Percentiles rank a stretch among this genome's conserved stretches.
These are phyloP conservation scores for Aquilaria agallochum DNA, from an alignment of 441 rosid species.

Conservation along the genomic window DNA sequence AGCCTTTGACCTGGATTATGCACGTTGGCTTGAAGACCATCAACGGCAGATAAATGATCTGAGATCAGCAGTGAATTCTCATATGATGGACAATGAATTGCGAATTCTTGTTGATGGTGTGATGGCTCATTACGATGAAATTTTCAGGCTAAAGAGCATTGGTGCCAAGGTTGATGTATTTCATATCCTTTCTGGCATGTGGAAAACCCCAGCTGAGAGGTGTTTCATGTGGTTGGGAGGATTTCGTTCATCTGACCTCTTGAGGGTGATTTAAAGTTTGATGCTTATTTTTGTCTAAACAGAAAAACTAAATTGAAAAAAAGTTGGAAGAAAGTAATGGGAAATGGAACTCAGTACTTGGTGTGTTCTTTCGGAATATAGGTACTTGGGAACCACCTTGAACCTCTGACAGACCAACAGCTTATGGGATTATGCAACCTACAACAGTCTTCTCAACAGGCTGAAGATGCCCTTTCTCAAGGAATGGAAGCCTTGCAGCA, in stretches of 20 bases:
- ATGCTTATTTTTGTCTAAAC: not conserved
- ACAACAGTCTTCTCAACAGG: slow-evolving; percentile 92
- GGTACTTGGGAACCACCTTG: slow-evolving; percentile 85
- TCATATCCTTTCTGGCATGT: slow-evolving; percentile 96
- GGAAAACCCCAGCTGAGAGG: slow-evolving; percentile 94
- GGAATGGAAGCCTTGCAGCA: slow-evolving; percentile 98
- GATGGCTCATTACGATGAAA: slow-evolving; percentile 78
- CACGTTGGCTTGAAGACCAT: slow-evolving; percentile 85
- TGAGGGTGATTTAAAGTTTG: slow-evolving; percentile 47
- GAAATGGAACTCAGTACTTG: not conserved
- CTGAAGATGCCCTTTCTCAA: slow-evolving; percentile 94
- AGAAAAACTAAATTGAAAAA: too few species aligned
- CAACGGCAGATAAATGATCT: slow-evolving; percentile 65
- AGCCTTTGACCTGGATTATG: slow-evolving; percentile 77
- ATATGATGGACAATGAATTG: slow-evolving; percentile 56
- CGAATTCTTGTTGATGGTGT: slow-evolving; percentile 64
- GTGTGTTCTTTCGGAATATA: slow-evolving; percentile 20
- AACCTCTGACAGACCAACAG: slow-evolving; percentile 88
- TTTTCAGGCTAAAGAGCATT: slow-evolving; percentile 63
- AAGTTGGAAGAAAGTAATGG: too few species aligned
- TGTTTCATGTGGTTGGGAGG: slow-evolving; percentile 99
- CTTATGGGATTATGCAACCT: slow-evolving; percentile 90
- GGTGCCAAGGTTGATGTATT: slow-evolving; percentile 85
- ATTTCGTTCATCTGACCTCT: slow-evolving; percentile 88
- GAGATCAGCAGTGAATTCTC: slow-evolving; percentile 69